A percentile compares a stretch with the other conserved stretches of the same genome.
phyloP scores from a whole-genome alignment of 306 rosid genomes.

The Abrus precatorius region DNA sequence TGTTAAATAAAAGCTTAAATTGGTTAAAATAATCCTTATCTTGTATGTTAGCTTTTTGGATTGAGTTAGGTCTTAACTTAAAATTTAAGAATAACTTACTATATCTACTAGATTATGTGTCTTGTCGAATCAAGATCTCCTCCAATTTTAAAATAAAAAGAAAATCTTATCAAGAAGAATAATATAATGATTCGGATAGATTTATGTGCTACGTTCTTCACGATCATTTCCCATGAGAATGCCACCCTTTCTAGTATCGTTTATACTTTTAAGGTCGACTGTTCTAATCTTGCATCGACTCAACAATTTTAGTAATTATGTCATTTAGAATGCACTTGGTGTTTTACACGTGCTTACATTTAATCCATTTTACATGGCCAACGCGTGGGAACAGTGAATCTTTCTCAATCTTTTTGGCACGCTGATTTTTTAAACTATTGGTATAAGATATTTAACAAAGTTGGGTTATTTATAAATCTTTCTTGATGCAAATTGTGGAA shows the following conservation, averaged over 20 bases:
- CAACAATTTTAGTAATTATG: not conserved
- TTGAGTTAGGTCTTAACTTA: no score
- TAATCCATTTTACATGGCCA: not conserved
- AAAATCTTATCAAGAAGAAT: slow-evolving; percentile 15
- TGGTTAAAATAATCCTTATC: no score
- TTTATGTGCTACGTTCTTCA: not conserved
- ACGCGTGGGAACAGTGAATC: not conserved
- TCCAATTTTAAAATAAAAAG: not conserved
- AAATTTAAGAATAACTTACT: not conserved
- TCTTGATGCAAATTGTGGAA: not conserved
- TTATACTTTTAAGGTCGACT: not conserved
- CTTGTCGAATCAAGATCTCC: not conserved
- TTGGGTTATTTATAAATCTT: not conserved
- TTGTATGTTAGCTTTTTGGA: no score
- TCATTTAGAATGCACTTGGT: not conserved
- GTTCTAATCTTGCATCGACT: not conserved
- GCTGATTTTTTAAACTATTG: not conserved
- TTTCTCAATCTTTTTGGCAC: not conserved
- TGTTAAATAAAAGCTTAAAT: no score
- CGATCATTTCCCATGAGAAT: not conserved
- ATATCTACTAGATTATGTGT: slow-evolving; percentile 7
- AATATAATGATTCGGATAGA: not conserved
- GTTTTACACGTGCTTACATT: not conserved
- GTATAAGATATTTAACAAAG: slow-evolving; percentile 3
- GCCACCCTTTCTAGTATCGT: not conserved